phyloP scores from a whole-genome alignment of 306 rosid species.

The Ammopiptanthus mongolicus region DNA sequence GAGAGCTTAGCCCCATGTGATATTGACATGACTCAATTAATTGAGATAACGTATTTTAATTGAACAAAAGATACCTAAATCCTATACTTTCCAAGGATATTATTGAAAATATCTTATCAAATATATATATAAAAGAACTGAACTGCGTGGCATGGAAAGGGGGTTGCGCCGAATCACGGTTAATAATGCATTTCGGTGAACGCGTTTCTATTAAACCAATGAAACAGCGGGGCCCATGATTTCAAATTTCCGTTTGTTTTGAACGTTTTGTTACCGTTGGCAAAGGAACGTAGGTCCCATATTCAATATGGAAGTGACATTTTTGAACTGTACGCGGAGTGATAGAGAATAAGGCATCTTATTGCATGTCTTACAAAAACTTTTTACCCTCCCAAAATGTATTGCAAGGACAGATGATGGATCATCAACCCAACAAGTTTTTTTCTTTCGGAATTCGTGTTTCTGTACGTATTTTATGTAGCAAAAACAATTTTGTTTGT shows the following conservation, averaged over 20 bases:
- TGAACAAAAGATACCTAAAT: too few relatives aligned
- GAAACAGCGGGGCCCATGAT: conserved; percentile 22
- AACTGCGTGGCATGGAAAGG: not conserved
- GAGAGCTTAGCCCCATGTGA: too few relatives aligned
- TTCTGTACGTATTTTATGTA: too few relatives aligned
- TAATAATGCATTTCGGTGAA: conserved; percentile 16
- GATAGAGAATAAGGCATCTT: not conserved
- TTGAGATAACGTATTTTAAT: too few relatives aligned
- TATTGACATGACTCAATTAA: too few relatives aligned
- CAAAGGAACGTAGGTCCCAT: not conserved
- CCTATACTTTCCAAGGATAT: too few relatives aligned
- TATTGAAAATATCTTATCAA: too few relatives aligned
- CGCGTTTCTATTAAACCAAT: not conserved
- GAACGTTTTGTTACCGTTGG: conserved; percentile 40
- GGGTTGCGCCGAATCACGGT: conserved; percentile 21
- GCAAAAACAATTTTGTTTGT: too few relatives aligned
- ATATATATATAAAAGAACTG: not conserved
- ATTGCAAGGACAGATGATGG: too few relatives aligned
- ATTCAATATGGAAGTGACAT: conserved; percentile 23
- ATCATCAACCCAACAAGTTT: too few relatives aligned
- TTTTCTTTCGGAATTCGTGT: too few relatives aligned
- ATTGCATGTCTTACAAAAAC: not conserved
- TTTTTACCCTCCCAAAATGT: not conserved
- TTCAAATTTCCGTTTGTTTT: conserved; percentile 27
- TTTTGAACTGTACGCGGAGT: conserved; percentile 25